Evolutionary conservation across 108 stramenopile species (phyloP).

Genomic region (Cyclotella baltica): DNA sequence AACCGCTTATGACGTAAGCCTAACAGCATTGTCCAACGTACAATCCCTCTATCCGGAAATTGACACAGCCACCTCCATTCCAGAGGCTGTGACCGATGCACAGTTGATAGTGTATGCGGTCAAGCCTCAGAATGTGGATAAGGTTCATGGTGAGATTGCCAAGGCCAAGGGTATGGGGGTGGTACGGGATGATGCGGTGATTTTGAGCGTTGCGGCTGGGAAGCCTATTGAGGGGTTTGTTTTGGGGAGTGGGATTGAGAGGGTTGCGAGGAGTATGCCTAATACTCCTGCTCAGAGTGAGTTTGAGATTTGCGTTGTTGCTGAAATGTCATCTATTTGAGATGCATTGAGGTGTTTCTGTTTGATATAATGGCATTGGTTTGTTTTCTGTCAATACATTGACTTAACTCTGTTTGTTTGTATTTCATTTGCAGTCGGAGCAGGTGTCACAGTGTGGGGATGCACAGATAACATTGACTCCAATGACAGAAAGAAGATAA

Average conservation of each 20-base stretch:
- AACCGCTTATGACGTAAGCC: constrained; percentile 74
- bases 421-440: constrained; percentile 46
- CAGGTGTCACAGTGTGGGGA: constrained; percentile 87
- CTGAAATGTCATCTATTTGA: constrained; percentile 22
- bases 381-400: too few relatives aligned
- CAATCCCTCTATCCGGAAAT: constrained; percentile 54
- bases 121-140: constrained; percentile 91
- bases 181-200: constrained; percentile 59
- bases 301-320: constrained; percentile 34
- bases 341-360: too few relatives aligned
- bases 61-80: constrained; percentile 58
- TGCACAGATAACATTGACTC: constrained; percentile 76
- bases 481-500: constrained; percentile 64
- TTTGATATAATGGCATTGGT: too few relatives aligned
- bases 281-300: constrained; percentile 89
- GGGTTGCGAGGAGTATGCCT: constrained; percentile 93
- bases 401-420: too few relatives aligned
- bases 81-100: constrained; percentile 65
- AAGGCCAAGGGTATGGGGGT: constrained; percentile 13
- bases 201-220: constrained; percentile 74
- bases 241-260: constrained; percentile 47
- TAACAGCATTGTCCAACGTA: constrained; percentile 49
- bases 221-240: constrained; percentile 57
- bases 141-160: constrained; percentile 55
- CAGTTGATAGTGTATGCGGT: constrained; percentile 87